Evolutionary conservation across 2,329 filamentous ascomycete species (phyloP), one percentile per base, ranked within the genome.

Genomic region (Didymella arachidicola): DNA sequence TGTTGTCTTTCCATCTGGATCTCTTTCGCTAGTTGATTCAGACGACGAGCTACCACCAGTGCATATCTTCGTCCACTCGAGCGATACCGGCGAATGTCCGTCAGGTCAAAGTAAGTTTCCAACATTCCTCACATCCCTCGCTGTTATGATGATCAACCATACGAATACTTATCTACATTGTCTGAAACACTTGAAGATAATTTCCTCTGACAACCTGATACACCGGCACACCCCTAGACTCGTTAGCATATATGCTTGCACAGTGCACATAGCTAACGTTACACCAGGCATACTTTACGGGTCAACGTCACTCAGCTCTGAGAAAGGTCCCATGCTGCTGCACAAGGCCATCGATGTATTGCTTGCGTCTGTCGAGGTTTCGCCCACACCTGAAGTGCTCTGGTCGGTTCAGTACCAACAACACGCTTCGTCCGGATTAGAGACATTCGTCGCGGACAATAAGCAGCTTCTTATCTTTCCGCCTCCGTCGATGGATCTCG

Each of bases 101-200:
- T 65, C 78, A 63, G 88, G 89, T 79, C 93, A 98, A 87, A 88
- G 94, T 99, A 86, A 92, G 94, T 91, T 46, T 22, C 16, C 45
- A 25, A 55, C 41, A 62, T 41, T 58, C 60, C 60, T 60, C 60
- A 39, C 53, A 38, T 38, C 42, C 26, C 34, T 45, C 59, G 60
- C 56, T 83, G 84, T 83, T 74, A 90, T 93, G 94, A 97, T 98
- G 93, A 97, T 84, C 79, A 79, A 85, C 80, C 78, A 80, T 83
- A 83, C 79, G 85, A 96, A 95, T 92, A 93, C 93, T 98, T 98
- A 98, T 97, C 94, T 97, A 98, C 94, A 97, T 98, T 98, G 93
- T 91, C 94, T 93, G 94, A 96, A 90, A 81, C 81, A 78, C 84
- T 89, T 96, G 93, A 96, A 88, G 93, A 95, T 85, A 83, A 77